Conservation (phyloP, 2,329 filamentous ascomycete genomes). For the Fusarium decemcellulare region DNA sequence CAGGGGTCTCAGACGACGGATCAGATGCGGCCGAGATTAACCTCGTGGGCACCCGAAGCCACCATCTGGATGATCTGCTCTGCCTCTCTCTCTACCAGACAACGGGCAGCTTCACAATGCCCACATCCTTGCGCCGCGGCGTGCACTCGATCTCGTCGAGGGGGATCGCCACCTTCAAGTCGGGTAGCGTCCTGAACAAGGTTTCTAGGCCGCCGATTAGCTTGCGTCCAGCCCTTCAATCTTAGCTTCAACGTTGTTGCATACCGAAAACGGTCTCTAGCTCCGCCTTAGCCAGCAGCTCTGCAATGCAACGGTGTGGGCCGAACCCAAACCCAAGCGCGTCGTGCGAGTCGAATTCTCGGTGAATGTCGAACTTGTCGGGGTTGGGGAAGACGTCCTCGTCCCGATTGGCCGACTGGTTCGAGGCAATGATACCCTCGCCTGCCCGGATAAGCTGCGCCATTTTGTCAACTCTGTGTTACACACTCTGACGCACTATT, state of each 20-base stretch:
- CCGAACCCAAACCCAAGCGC: constrained; percentile 63
- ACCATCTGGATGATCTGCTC: background rate
- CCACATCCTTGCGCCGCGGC: constrained; percentile 56
- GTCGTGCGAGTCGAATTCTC: constrained; percentile 48
- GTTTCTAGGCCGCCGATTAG: constrained; percentile 46
- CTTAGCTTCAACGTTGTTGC: constrained; percentile 29
- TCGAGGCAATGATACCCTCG: constrained; percentile 63
- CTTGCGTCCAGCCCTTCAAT: background rate
- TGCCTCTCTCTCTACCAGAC: constrained; percentile 43
- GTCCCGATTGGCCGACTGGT: constrained; percentile 62
- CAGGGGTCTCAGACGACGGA: too few relatives aligned
- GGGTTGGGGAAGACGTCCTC: constrained; percentile 58
- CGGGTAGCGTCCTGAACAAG: constrained; percentile 56
- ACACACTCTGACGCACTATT: background rate
- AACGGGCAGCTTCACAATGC: constrained; percentile 56
- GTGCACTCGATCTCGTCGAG: constrained; percentile 57
- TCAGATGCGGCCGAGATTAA: background rate
- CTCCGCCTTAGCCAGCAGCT: constrained; percentile 59
- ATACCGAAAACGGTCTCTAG: constrained; percentile 60
- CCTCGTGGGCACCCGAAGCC: background rate
- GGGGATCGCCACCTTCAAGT: constrained; percentile 56
- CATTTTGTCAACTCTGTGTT: background rate
- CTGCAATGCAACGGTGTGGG: constrained; percentile 61
- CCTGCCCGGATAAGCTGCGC: constrained; percentile 55
- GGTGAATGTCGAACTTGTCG: constrained; percentile 60